Evolutionary conservation across 176 grass and related monocot species (phyloP).

Genomic region (Carex parvula): DNA sequence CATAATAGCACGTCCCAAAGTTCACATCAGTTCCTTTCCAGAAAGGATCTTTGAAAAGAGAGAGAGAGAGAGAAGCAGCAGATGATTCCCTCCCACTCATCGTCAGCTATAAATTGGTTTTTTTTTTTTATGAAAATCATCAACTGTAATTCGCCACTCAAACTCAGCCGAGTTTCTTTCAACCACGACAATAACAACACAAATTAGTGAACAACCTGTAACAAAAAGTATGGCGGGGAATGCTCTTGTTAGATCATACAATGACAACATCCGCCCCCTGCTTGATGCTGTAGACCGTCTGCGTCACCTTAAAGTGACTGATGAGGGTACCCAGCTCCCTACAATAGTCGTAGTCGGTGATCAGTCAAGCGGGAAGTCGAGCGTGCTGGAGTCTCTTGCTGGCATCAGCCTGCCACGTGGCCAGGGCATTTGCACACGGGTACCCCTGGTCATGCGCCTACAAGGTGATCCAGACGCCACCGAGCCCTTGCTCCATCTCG

Average conservation of each 20-base stretch:
- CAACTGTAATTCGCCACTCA: too few relatives aligned
- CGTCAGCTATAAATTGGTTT: too few relatives aligned
- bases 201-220: neutral
- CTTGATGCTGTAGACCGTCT: constrained; percentile 14
- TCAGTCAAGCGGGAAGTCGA: constrained; percentile 24
- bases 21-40: too few relatives aligned
- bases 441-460: constrained; percentile 30
- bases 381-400: constrained; percentile 33
- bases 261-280: neutral
- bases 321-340: constrained; percentile 19
- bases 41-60: too few relatives aligned
- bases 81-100: too few relatives aligned
- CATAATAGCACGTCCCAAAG: too few relatives aligned
- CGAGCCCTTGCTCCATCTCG: neutral
- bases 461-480: constrained; percentile 1
- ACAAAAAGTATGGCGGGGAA: neutral
- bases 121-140: too few relatives aligned
- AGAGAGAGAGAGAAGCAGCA: too few relatives aligned
- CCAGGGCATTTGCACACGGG: constrained; percentile 37
- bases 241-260: constrained; percentile 10
- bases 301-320: constrained; percentile 15
- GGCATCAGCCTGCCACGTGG: constrained; percentile 33
- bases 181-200: neutral
- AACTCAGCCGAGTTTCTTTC: neutral
- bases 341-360: constrained; percentile 23